Conservation (phyloP, 768 basidiomycete genomes). For the Rhizopogon sp. region DNA sequence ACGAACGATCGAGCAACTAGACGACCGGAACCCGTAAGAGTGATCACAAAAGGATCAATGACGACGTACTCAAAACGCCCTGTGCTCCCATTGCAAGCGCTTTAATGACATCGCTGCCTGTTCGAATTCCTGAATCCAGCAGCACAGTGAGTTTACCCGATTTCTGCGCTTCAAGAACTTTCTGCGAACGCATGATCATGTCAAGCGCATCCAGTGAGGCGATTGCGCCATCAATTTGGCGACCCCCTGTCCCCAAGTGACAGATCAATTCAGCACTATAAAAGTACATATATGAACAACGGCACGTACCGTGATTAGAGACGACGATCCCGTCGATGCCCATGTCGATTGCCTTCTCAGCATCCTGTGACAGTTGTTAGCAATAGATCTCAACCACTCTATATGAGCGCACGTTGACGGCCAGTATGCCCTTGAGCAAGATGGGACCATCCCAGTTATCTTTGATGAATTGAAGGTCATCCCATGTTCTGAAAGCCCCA, state of each 20-base stretch:
- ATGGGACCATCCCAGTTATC: conserved; percentile 46
- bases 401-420: conserved; percentile 6
- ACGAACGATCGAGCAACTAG: conserved; percentile 39
- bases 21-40: neutral
- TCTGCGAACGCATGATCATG: conserved; percentile 57
- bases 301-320: conserved; percentile 65
- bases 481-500: conserved; percentile 40
- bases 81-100: conserved; percentile 56
- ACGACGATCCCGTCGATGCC: conserved; percentile 73
- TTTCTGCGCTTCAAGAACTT: conserved; percentile 50
- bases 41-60: neutral
- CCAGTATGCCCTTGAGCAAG: conserved; percentile 42
- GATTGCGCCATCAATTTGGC: conserved; percentile 77
- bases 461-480: conserved; percentile 38
- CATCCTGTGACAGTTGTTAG: conserved; percentile 23
- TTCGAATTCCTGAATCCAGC: conserved; percentile 59
- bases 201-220: conserved; percentile 69
- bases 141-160: conserved; percentile 62
- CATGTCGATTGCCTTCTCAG: conserved; percentile 54
- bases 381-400: neutral
- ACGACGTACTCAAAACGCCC: conserved; percentile 37
- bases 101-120: conserved; percentile 48
- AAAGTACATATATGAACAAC: neutral
- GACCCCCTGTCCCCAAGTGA: conserved; percentile 42
- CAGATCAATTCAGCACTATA: neutral